Percentiles rank a stretch among this genome's conserved stretches.
Conservation (phyloP, 805 yeast species). For the Ogataea parapolymorpha region DNA sequence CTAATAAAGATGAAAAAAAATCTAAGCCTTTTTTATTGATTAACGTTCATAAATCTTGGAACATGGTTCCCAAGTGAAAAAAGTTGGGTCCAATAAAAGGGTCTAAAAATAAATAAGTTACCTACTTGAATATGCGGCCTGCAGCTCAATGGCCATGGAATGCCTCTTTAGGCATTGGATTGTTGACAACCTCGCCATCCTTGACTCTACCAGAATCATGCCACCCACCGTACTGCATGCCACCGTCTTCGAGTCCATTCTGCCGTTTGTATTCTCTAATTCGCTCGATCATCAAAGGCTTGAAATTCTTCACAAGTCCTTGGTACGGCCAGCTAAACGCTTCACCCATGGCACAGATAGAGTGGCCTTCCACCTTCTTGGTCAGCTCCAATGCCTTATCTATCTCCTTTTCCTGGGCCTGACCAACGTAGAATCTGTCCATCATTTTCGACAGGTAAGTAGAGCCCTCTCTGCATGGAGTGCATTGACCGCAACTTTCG, state of each 20-base stretch:
- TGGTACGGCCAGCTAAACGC: constrained; percentile 95
- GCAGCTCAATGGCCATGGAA: constrained; percentile 28
- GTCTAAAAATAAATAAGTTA: constrained; percentile 6
- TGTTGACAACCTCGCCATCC: constrained; percentile 63
- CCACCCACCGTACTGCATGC: constrained; percentile 74
- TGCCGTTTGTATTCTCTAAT: constrained; percentile 56
- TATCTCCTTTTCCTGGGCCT: constrained; percentile 76
- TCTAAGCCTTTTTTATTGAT: neutral
- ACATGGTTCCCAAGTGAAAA: too few relatives aligned
- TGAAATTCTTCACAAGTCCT: constrained; percentile 80
- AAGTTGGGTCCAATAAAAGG: neutral
- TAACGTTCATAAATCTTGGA: too few relatives aligned
- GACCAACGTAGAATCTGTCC: constrained; percentile 77
- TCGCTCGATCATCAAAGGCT: constrained; percentile 78
- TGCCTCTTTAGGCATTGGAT: constrained; percentile 48
- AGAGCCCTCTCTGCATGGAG: constrained; percentile 93
- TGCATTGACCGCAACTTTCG: constrained; percentile 93
- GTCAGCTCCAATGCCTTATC: constrained; percentile 82
- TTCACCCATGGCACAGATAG: constrained; percentile 89
- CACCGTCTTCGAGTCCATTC: constrained; percentile 35
- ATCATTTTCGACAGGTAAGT: constrained; percentile 81
- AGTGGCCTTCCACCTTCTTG: constrained; percentile 86
- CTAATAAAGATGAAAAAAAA: neutral
- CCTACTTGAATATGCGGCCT: constrained; percentile 3
- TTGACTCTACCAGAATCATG: constrained; percentile 51